Base-by-base conservation (phyloP, 768 basidiomycete genomes). In the Tylopilus rubrobrunneus region DNA sequence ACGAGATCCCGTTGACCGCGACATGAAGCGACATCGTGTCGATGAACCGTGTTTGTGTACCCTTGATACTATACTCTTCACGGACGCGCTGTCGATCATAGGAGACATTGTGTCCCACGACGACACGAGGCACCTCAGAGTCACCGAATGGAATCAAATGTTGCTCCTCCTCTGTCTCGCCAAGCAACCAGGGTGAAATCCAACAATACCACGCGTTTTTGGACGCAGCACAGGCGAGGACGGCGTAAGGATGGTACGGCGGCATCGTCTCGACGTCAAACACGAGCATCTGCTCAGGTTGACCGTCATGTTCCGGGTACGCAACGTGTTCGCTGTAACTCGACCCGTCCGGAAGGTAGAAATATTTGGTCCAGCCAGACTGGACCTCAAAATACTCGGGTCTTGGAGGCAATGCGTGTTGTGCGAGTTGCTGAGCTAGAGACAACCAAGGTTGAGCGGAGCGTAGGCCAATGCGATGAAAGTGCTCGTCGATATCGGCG, bases 201-300 rank as follows among this genome's bases (percentile, higher is more conserved):
- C 97, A 99, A 3, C 83, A 82, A 65, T 98, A 99, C 96, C 97
- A 98, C 1, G 84, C 87, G 47, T 83, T 84, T 23, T 79, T 76
- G 5, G 92, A 86, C 2, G 82, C 90, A 4, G 95, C 95, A 55
- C 86, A 87, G 1, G 97, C 95, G 76, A 98, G 87, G 65, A 98
- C 74, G 12, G 96, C 81, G 65, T 83, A 92, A 2, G 85, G 85
- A 46, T 89, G 81, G 64, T 90, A 82, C 27, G 82, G 81, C 1
- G 90, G 91, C 78, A 98, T 80, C 0, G 91, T 93, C 72, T 99
- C 96, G 51, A 98, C 90, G 67, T 99, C 97, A 62, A 98, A 97
- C 10, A 83, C 80, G 58, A 98, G 80, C 77, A 88, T 77, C 41
- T 84, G 73, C 65, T 92, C 91, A 1, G 81, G 72, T 55, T 78